phyloP scores from a whole-genome alignment of 352 stramenopile genomes.

The Phytopythium oedochilum region DNA sequence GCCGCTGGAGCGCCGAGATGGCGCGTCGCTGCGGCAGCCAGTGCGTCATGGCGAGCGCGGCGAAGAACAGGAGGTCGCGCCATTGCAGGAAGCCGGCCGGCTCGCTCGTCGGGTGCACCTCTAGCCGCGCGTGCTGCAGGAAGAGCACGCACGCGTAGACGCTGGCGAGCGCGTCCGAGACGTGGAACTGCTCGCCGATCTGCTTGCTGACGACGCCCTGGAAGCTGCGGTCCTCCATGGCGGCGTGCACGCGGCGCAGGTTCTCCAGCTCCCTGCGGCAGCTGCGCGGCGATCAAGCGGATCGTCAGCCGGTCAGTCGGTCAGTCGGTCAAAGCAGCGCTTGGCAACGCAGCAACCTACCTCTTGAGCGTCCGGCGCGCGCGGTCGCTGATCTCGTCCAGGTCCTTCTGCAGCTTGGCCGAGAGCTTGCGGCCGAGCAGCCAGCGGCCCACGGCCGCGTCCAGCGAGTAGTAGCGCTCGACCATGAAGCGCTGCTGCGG shows the following conservation, averaged over 20 bases:
- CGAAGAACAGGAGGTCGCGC: slow-evolving; percentile 66
- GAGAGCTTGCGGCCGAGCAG: slow-evolving; percentile 79
- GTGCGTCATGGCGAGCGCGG: slow-evolving; percentile 67
- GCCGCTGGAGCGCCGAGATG: slow-evolving; percentile 24
- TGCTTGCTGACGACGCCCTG: slow-evolving; percentile 38
- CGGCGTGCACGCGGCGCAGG: slow-evolving; percentile 62
- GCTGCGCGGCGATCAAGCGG: slow-evolving; percentile 11
- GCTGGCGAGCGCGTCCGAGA: slow-evolving; percentile 68
- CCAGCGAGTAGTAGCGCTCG: slow-evolving; percentile 74
- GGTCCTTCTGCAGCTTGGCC: slow-evolving; percentile 77
- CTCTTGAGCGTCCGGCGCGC: slow-evolving; percentile 58
- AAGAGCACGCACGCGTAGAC: slow-evolving; percentile 84
- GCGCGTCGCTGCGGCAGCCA: slow-evolving; percentile 61
- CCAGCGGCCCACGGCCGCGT: slow-evolving; percentile 64
- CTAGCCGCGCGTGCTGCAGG: slow-evolving; percentile 67
- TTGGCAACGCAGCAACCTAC: too few species aligned
- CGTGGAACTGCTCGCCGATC: slow-evolving; percentile 55
- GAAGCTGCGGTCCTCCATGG: slow-evolving; percentile 80
- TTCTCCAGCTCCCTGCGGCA: slow-evolving; percentile 80
- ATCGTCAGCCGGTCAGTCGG: slow-evolving; percentile 9
- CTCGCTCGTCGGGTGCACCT: slow-evolving; percentile 62
- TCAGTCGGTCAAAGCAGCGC: too few species aligned
- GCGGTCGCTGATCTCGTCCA: slow-evolving; percentile 79
- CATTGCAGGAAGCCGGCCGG: slow-evolving; percentile 55
- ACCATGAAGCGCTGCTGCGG: slow-evolving; percentile 79